Evolutionary conservation across 2,329 filamentous ascomycete species (phyloP).

Genomic region (Aspergillus piperis): DNA sequence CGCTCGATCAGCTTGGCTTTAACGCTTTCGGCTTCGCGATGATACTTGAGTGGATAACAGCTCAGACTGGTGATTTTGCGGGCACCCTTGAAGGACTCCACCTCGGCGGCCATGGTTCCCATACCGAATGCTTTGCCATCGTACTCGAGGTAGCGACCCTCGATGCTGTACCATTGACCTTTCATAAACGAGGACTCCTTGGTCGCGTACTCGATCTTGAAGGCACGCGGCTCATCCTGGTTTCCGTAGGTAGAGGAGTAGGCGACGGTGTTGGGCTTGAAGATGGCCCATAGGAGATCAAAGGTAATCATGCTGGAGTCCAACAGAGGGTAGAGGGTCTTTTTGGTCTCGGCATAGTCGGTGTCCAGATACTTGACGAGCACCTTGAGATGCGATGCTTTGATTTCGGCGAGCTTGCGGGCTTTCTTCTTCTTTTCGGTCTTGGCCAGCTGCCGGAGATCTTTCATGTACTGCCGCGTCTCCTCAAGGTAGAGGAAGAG

Average conservation of each 20-base stretch:
- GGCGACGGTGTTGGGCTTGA: conserved; percentile 80
- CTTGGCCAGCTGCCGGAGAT: conserved; percentile 65
- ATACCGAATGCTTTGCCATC: conserved; percentile 84
- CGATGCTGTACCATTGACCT: conserved; percentile 74
- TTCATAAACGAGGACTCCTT: conserved; percentile 69
- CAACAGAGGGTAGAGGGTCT: conserved; percentile 77
- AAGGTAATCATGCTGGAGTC: conserved; percentile 84
- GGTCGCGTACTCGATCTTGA: conserved; percentile 76
- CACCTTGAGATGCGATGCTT: conserved; percentile 61
- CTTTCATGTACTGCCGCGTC: conserved; percentile 64
- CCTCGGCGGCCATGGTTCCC: conserved; percentile 68
- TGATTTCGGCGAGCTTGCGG: conserved; percentile 38
- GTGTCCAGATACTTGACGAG: conserved; percentile 76
- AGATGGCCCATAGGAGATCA: conserved; percentile 83
- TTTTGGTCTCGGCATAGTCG: conserved; percentile 77
- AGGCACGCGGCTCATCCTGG: conserved; percentile 73
- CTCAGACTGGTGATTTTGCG: conserved; percentile 77
- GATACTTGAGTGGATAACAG: conserved; percentile 77
- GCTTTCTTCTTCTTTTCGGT: conserved; percentile 54
- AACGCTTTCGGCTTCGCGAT: conserved; percentile 68
- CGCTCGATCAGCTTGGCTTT: conserved; percentile 71
- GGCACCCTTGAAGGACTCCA: conserved; percentile 75
- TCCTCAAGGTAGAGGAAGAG: conserved; percentile 78
- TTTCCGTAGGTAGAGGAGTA: conserved; percentile 77
- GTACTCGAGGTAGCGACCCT: conserved; percentile 77